These are phyloP conservation scores for Dysphania ambrosioides DNA, from an alignment of 148 eudicot species.

Conservation along the genomic window DNA sequence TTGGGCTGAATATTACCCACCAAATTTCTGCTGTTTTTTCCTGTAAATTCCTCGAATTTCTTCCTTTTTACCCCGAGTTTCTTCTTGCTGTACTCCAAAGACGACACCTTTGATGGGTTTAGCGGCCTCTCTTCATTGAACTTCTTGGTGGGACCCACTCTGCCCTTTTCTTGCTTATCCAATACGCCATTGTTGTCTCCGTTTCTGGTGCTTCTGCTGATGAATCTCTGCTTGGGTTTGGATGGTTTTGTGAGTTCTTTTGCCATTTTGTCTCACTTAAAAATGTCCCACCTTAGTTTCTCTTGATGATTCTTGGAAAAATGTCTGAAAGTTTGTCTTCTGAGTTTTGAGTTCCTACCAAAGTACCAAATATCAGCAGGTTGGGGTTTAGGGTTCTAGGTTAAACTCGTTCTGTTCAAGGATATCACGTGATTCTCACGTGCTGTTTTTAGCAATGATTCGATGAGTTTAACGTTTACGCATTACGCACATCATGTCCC, in stretches of 20 bases:
- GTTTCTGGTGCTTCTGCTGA: slow-evolving; percentile 16
- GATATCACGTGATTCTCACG: slow-evolving; percentile 14
- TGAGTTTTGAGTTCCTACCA: not conserved
- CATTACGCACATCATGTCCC: no score
- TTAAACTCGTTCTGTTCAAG: not conserved
- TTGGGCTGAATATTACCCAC: not conserved
- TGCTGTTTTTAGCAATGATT: not conserved
- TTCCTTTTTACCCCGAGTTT: slow-evolving; percentile 3
- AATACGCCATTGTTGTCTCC: slow-evolving; percentile 1
- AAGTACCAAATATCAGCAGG: not conserved
- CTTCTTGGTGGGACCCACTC: not conserved
- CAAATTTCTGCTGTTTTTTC: slow-evolving; percentile 5
- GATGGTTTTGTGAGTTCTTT: slow-evolving; percentile 15
- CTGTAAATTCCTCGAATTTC: not conserved
- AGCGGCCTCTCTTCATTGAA: not conserved
- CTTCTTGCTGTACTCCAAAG: slow-evolving; percentile 7
- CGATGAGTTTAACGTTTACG: no score
- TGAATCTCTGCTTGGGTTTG: not conserved
- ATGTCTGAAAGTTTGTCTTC: slow-evolving; percentile 7
- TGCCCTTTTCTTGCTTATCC: slow-evolving; percentile 6
- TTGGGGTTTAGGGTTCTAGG: slow-evolving; percentile 31
- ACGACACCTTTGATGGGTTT: slow-evolving; percentile 12
- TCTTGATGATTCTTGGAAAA: not conserved
- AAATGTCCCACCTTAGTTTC: not conserved
- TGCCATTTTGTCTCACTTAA: slow-evolving; percentile 12